Conservation (phyloP, 140 eudicot species). For the Bidens hawaiensis region DNA sequence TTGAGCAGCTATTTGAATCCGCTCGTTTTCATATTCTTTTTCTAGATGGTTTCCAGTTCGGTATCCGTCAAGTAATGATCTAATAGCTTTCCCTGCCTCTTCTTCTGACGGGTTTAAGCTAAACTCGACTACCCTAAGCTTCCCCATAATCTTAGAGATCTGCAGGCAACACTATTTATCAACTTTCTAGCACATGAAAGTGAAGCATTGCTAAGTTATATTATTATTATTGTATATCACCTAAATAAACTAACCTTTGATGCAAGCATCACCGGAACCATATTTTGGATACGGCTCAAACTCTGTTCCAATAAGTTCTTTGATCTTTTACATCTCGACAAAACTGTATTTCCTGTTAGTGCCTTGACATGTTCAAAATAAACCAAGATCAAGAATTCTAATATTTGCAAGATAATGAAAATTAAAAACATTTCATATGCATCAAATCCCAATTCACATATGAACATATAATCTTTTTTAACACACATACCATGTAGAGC, state of each 20-base stretch:
- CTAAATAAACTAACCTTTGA: constrained; percentile 49
- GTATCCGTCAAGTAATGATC: constrained; percentile 40
- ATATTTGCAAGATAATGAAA: not conserved
- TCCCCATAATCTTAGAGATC: constrained; percentile 49
- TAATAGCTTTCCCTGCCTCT: constrained; percentile 61
- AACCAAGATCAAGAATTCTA: constrained; percentile 13
- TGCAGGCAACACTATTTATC: constrained; percentile 29
- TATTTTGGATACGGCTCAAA: constrained; percentile 49
- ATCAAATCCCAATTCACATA: not conserved
- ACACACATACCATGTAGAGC: constrained; percentile 70
- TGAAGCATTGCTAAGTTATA: too few relatives aligned
- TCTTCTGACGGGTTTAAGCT: constrained; percentile 57
- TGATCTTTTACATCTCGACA: constrained; percentile 49
- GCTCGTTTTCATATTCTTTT: constrained; percentile 31
- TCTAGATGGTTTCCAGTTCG: constrained; percentile 23
- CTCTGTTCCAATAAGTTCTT: constrained; percentile 43
- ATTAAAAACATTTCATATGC: not conserved
- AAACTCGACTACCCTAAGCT: constrained; percentile 35
- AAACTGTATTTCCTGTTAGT: constrained; percentile 53
- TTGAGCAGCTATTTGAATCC: constrained; percentile 41
- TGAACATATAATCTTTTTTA: not conserved
- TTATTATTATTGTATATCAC: too few relatives aligned
- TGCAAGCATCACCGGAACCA: constrained; percentile 67
- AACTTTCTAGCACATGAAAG: not conserved
- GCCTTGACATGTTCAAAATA: constrained; percentile 49